Conservation (phyloP, 305 asterid species). For the Fraxinus nigra region DNA sequence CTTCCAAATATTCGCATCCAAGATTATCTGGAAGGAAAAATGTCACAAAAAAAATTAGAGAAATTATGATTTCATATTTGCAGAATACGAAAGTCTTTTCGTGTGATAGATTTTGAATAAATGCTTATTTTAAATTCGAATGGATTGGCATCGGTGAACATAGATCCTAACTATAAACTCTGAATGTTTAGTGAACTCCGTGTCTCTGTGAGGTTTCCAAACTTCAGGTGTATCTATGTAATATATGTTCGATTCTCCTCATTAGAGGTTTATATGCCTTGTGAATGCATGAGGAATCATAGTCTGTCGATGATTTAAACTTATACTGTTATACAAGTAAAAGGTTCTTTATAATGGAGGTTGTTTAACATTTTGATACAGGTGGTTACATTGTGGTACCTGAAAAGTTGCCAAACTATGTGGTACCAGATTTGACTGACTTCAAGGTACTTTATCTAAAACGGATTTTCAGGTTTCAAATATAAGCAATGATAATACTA, state of each 20-base stretch:
- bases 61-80: neutral
- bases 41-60: neutral
- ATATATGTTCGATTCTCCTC: neutral
- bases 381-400: slow-evolving; percentile 79
- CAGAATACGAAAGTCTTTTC: neutral
- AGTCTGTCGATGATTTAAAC: neutral
- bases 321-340: neutral
- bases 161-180: neutral
- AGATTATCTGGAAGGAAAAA: neutral
- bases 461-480: neutral
- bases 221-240: neutral
- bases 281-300: neutral
- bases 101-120: neutral
- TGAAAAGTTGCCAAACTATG: slow-evolving; percentile 79
- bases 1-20: neutral
- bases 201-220: neutral
- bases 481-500: neutral
- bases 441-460: slow-evolving; percentile 54
- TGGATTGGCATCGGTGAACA: neutral
- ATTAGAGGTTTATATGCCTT: neutral
- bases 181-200: neutral
- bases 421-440: slow-evolving; percentile 80
- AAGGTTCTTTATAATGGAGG: neutral
- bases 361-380: slow-evolving; percentile 26
- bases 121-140: neutral